Evolutionary conservation across 108 stramenopile genomes (phyloP), one percentile per base, ranked within the genome.

Genomic region (Nitzschia inconspicua): DNA sequence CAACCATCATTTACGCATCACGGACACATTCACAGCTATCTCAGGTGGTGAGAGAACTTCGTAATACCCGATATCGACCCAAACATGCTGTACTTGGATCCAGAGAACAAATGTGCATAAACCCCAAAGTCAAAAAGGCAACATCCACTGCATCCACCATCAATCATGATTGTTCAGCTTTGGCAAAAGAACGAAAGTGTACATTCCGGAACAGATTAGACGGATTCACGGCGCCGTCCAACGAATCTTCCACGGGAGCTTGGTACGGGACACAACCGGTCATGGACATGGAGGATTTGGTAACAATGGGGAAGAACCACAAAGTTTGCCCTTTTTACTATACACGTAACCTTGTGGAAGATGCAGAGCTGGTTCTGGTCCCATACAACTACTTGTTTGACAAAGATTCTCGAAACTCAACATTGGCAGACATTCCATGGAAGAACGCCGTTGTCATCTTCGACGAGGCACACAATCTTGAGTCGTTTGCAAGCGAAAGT

Each of bases 341-440:
- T 40, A 86, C 84, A 2, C 75, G 97, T 34, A 72, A 70, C 9
- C 57, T 77, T 35, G 68, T 88, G 3, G 72, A 79, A 55, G 75
- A 81, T 27, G 91, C 97, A 13, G 97, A 99, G 51, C 60, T 99
- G 25, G 77, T 99, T 27, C 77, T 98, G 39, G 77, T 97, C 51
- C 99, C 99, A 0, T 99, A 99, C 83, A 98, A 98, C 79, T 99
- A 99, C 60, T 74, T 99, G 4, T 90, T 99, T 68, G 97, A 98
- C 63, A 76, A 89, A n/a, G 80, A 80, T 59, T 69, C 91, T 2
- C 77, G 97, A 1, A 66, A 60, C 24, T 68, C 85, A 7, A 87
- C 85, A 14, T 59, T 88, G 35, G 60, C 79, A 20, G 86, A 92
- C 46, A 63, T 91, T 35, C 74, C 86, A 8, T 96, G 95, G 89